Evolutionary conservation across 805 yeast genomes (phyloP).

Genomic region (Metschnikowia lunata): DNA sequence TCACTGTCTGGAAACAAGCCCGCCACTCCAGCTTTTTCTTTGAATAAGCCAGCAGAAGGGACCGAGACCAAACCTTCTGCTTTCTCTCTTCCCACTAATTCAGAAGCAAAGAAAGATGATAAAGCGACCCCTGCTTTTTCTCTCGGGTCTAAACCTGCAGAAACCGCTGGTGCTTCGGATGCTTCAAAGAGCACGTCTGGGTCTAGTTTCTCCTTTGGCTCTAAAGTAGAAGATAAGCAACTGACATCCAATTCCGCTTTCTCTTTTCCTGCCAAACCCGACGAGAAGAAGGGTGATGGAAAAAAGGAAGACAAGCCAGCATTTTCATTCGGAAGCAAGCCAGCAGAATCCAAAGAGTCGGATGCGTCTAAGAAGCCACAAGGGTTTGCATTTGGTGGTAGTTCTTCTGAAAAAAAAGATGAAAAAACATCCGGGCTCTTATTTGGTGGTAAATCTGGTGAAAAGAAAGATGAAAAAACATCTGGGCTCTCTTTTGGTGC

Average conservation of each 20-base stretch:
- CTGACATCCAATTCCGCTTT: conserved; percentile 9
- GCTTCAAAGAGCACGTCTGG: background rate
- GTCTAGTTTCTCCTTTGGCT: conserved; percentile 22
- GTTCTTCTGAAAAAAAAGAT: conserved; percentile 18
- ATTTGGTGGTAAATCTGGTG: conserved; percentile 23
- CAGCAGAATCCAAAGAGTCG: conserved; percentile 16
- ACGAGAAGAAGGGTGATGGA: conserved; percentile 10
- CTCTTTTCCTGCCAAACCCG: conserved; percentile 24
- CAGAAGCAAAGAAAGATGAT: conserved; percentile 18
- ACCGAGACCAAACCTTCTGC: conserved; percentile 12
- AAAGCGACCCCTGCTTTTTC: conserved; percentile 14
- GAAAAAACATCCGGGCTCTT: conserved; percentile 12
- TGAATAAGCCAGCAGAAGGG: conserved; percentile 23
- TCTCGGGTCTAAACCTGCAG: conserved; percentile 25
- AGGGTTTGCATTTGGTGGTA: conserved; percentile 23
- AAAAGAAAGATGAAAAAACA: conserved; percentile 10
- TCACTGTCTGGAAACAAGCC: conserved; percentile 10
- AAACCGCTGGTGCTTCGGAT: conserved; percentile 9
- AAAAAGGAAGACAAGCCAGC: conserved; percentile 14
- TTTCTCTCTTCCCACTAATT: conserved; percentile 21
- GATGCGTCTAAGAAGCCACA: conserved; percentile 3
- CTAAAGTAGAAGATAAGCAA: conserved; percentile 8
- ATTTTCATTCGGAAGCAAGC: conserved; percentile 21
- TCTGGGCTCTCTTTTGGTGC: conserved; percentile 23
- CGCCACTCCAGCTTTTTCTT: conserved; percentile 16